Conservation (phyloP, 2,329 filamentous ascomycete species). For the Bretziella fagacearum region DNA sequence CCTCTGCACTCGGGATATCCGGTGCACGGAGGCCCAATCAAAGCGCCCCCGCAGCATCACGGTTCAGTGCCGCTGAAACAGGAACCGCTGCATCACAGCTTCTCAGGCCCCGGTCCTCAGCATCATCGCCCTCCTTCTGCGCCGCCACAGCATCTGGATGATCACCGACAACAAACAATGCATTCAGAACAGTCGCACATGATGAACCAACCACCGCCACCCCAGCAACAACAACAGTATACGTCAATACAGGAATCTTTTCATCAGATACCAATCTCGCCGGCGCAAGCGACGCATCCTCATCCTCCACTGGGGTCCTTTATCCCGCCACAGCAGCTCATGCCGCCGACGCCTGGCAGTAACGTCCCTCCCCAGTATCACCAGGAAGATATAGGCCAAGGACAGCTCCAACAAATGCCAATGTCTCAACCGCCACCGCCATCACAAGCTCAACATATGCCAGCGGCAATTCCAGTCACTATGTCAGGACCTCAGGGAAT, state of each 20-base stretch:
- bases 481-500: background rate
- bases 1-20: no score
- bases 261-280: conserved; percentile 14
- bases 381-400: background rate
- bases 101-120: background rate
- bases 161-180: conserved; percentile 8
- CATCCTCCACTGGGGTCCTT: background rate
- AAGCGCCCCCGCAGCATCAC: background rate
- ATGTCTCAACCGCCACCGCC: conserved; percentile 11
- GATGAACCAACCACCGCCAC: conserved; percentile 20
- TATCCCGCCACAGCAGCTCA: background rate
- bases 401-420: background rate
- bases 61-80: conserved; percentile 2
- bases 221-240: conserved; percentile 25
- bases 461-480: background rate
- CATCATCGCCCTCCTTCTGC: background rate
- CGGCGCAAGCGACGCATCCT: conserved; percentile 18
- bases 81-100: conserved; percentile 4
- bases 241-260: conserved; percentile 16
- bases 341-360: background rate
- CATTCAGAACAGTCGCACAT: conserved; percentile 11
- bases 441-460: conserved; percentile 1
- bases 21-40: no score
- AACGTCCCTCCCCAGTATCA: background rate
- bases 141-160: conserved; percentile 3